These are phyloP conservation scores for Gynostemma pentaphyllum DNA, from an alignment of 306 rosid species.

Conservation along the genomic window DNA sequence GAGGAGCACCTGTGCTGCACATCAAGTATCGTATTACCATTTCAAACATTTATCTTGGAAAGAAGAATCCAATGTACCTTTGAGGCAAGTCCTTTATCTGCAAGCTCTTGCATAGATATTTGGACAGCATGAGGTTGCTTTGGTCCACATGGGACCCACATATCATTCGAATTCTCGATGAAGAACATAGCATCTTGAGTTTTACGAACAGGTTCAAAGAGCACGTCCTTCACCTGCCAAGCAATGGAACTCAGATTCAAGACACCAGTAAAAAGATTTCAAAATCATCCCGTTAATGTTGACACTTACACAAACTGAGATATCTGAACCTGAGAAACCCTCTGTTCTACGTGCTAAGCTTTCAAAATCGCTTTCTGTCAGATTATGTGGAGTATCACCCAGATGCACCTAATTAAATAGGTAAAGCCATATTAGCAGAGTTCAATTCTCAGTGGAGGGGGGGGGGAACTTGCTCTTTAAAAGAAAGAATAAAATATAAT, in stretches of 20 bases:
- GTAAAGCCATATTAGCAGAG: conserved; percentile 14
- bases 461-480: not conserved
- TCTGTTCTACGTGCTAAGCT: conserved; percentile 59
- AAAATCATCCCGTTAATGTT: not conserved
- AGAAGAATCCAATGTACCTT: conserved; percentile 34
- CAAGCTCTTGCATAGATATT: conserved; percentile 80
- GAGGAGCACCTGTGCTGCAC: not conserved
- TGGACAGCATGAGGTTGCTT: conserved; percentile 71
- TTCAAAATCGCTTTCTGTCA: conserved; percentile 76
- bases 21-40: not conserved
- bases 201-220: conserved; percentile 97
- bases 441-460: no score
- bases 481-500: conserved; percentile 6
- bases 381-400: conserved; percentile 89
- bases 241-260: not conserved
- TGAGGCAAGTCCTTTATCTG: conserved; percentile 66
- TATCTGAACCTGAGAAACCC: conserved; percentile 92
- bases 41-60: not conserved
- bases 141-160: conserved; percentile 92
- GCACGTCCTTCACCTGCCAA: conserved; percentile 90
- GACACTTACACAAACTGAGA: conserved; percentile 87
- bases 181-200: conserved; percentile 99
- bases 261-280: not conserved
- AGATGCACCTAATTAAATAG: conserved; percentile 63
- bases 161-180: conserved; percentile 39